Evolutionary conservation across 2,329 filamentous ascomycete species (phyloP).

Genomic region (Ilyonectria destructans): DNA sequence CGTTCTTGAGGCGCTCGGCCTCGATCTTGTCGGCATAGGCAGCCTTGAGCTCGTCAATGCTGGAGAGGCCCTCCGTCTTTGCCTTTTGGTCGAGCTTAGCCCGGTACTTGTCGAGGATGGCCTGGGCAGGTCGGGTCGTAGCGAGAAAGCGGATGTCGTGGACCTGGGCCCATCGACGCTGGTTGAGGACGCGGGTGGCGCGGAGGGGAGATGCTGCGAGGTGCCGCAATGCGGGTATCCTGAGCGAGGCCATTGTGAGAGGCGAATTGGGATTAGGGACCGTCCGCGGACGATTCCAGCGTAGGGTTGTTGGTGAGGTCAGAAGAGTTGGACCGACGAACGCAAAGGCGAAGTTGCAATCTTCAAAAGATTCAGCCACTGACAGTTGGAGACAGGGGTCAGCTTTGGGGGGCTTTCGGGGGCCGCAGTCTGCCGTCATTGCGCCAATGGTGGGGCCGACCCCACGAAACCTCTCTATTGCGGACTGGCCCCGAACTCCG

Average conservation of each 20-base stretch:
- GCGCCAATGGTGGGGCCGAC: constrained; percentile 41
- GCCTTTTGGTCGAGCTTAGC: constrained; percentile 90
- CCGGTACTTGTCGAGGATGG: constrained; percentile 87
- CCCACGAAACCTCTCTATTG: constrained; percentile 24
- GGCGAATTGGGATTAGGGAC: constrained; percentile 26
- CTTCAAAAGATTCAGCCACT: constrained; percentile 37
- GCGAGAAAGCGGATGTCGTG: constrained; percentile 93
- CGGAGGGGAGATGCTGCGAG: constrained; percentile 56
- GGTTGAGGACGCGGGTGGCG: constrained; percentile 60
- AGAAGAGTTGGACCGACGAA: constrained; percentile 2
- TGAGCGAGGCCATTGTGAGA: constrained; percentile 64
- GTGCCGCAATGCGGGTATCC: constrained; percentile 66
- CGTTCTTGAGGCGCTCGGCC: constrained; percentile 78
- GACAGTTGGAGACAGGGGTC: constrained; percentile 32
- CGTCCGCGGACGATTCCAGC: constrained; percentile 22
- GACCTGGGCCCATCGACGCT: constrained; percentile 91
- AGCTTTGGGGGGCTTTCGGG: constrained; percentile 20
- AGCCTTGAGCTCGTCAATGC: constrained; percentile 83
- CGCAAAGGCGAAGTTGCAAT: constrained; percentile 1
- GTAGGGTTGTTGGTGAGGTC: constrained; percentile 12
- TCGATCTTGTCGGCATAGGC: constrained; percentile 90
- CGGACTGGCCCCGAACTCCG: constrained; percentile 9
- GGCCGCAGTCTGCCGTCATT: constrained; percentile 43
- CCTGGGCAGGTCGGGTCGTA: constrained; percentile 79
- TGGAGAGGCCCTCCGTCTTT: constrained; percentile 77